Conservation (phyloP, 768 basidiomycete genomes). For the Psilocybe subaeruginosa region DNA sequence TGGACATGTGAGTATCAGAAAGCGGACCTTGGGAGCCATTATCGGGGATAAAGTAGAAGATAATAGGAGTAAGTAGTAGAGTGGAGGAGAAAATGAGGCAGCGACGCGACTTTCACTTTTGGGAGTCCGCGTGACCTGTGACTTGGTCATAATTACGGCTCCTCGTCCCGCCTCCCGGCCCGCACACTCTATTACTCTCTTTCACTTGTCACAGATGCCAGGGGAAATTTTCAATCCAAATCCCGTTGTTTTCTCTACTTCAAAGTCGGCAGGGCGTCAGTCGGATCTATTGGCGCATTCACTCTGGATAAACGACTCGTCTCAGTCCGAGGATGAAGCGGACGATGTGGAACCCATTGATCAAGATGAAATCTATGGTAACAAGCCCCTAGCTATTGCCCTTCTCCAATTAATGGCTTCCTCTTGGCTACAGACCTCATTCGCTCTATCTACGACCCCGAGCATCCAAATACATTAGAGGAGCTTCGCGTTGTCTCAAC, state of each 20-base stretch:
- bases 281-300: slow-evolving; percentile 46
- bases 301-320: slow-evolving; percentile 62
- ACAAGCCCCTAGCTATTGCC: not conserved
- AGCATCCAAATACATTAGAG: slow-evolving; percentile 92
- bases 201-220: slow-evolving; percentile 39
- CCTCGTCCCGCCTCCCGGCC: not conserved
- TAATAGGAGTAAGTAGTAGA: not conserved
- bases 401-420: slow-evolving; percentile 1
- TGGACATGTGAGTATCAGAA: not conserved
- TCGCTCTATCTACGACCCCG: slow-evolving; percentile 91
- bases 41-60: not conserved
- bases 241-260: slow-evolving; percentile 74
- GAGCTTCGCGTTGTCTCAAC: slow-evolving; percentile 94
- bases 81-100: slow-evolving; percentile 11
- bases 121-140: slow-evolving; percentile 29
- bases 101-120: slow-evolving; percentile 23
- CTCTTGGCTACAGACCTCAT: slow-evolving; percentile 68
- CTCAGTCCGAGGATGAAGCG: slow-evolving; percentile 47
- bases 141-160: slow-evolving; percentile 4
- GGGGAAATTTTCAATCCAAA: slow-evolving; percentile 85
- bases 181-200: slow-evolving; percentile 11
- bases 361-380: slow-evolving; percentile 92
- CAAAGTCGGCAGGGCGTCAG: slow-evolving; percentile 48
- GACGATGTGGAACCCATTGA: slow-evolving; percentile 78
- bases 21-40: slow-evolving; percentile 43